These are phyloP conservation scores for Beauveria sp. DNA, from an alignment of 2,329 filamentous ascomycete species.

Conservation along the genomic window DNA sequence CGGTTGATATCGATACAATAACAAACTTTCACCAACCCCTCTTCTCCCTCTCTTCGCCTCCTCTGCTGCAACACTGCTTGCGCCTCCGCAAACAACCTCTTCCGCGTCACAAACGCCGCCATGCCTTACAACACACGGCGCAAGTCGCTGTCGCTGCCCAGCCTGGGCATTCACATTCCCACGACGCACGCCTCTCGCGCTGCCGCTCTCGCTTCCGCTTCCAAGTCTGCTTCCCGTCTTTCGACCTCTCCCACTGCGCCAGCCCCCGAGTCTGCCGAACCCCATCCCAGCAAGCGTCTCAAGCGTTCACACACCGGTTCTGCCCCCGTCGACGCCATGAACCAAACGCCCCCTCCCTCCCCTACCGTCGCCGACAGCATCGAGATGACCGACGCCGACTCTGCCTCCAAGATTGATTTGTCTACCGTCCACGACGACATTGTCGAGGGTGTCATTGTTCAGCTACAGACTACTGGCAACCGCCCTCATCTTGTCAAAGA, in stretches of 20 bases:
- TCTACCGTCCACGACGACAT: constrained; percentile 91
- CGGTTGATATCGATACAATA: constrained; percentile 11
- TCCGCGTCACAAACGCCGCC: constrained; percentile 8
- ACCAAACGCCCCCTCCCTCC: constrained; percentile 60
- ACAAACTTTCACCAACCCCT: neutral
- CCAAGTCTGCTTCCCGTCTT: constrained; percentile 16
- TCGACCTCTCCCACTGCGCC: constrained; percentile 14
- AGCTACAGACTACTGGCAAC: constrained; percentile 84
- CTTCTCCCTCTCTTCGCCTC: neutral
- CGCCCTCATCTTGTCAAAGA: constrained; percentile 93
- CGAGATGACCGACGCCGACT: constrained; percentile 20
- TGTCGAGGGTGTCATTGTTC: constrained; percentile 80
- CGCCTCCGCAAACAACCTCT: neutral
- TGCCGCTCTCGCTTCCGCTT: constrained; percentile 36
- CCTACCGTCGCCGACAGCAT: constrained; percentile 24
- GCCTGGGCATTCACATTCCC: constrained; percentile 83
- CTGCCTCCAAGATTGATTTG: constrained; percentile 45
- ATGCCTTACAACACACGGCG: constrained; percentile 97
- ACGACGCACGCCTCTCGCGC: constrained; percentile 55
- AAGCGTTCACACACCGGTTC: constrained; percentile 66
- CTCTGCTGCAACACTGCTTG: neutral
- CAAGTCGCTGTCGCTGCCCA: constrained; percentile 89
- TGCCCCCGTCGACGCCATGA: constrained; percentile 56
- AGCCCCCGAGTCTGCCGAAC: constrained; percentile 23
- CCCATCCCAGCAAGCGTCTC: constrained; percentile 54